Base-by-base conservation (phyloP, 192 early-diverging fungal species). In the Backusella morwellensis region DNA sequence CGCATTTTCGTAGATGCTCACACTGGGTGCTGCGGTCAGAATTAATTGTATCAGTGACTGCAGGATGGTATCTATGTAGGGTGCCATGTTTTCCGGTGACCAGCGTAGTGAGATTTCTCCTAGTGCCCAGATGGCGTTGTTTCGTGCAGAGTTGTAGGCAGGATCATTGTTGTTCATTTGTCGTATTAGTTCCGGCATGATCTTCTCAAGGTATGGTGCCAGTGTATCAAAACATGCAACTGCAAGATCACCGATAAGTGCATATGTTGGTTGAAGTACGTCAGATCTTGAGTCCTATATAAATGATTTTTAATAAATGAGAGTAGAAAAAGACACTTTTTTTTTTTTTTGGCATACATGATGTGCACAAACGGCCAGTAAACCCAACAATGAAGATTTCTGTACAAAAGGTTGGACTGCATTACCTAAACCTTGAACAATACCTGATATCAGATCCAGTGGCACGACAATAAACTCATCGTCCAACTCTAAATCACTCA, bases 51-150 rank as follows among this genome's bases (percentile, higher is more conserved):
- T 89, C 73, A 99, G 84, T 17, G 92, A 86, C 80, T 92, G 86
- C 23, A 99, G 82, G 41, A 99, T 78, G 12, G 90, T 90, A 36
- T 86, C 79, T 15, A 95, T 86, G 84, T 91, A 97, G 12, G 82
- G 86, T 73, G 88, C 83, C 85, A 98, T 96, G 17, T 91, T 94
- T 14, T 85, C 82, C 76, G 85, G 91, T 0, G 85, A 88, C n/a
- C 86, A 88, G 83, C 97, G 91, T 29, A 98, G 80, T 17, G 97
- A 93, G 79, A 99, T 95, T 88, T 99, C 98, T 47, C 97, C 98
- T 6, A 90, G 91, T 15, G 97, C 92, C 98, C 98, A 99, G 21
- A 94, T 90, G 8, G 97, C 98, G 80, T 99, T 99, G 85, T 98
- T 99, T 85, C 93, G 94, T 40, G 95, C 96, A 9, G 66, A 75